These are phyloP conservation scores for Venturia aucupariae DNA, from an alignment of 2,329 filamentous ascomycete genomes.

Conservation along the genomic window DNA sequence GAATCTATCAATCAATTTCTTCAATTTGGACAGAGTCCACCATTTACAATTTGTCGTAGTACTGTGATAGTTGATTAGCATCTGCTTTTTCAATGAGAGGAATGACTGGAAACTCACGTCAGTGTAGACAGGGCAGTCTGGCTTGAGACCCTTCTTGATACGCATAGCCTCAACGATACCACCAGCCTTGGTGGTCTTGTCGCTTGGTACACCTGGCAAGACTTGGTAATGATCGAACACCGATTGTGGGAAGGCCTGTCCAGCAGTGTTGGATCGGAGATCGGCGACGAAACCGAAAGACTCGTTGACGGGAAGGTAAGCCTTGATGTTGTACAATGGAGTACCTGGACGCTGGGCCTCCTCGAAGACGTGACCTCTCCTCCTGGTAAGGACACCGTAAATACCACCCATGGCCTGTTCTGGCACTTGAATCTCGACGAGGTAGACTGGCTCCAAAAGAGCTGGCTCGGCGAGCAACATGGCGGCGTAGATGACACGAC, in stretches of 20 bases:
- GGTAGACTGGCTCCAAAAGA: slow-evolving; percentile 94
- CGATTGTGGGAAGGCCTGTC: slow-evolving; percentile 97
- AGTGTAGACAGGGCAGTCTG: slow-evolving; percentile 81
- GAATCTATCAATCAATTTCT: slow-evolving; percentile 9
- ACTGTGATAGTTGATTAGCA: slow-evolving; percentile 50
- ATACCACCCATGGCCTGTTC: slow-evolving; percentile 99
- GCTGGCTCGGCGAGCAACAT: slow-evolving; percentile 82
- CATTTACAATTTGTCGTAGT: slow-evolving; percentile 96
- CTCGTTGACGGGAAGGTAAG: slow-evolving; percentile 92
- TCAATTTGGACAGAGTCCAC: background rate
- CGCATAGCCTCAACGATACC: slow-evolving; percentile 79
- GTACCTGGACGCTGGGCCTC: slow-evolving; percentile 98
- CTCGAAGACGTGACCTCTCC: slow-evolving; percentile 97
- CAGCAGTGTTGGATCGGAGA: slow-evolving; percentile 84
- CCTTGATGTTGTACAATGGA: slow-evolving; percentile 98
- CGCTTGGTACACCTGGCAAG: slow-evolving; percentile 84
- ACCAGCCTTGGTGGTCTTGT: slow-evolving; percentile 72
- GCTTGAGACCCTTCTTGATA: slow-evolving; percentile 99
- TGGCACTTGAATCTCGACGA: slow-evolving; percentile 98
- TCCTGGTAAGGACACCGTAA: slow-evolving; percentile 95
- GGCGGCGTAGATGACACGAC: slow-evolving; percentile 94
- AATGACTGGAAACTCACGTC: slow-evolving; percentile 63
- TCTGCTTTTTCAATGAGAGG: slow-evolving; percentile 14
- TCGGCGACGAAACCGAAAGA: slow-evolving; percentile 99
- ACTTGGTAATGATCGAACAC: slow-evolving; percentile 99